phyloP scores from a whole-genome alignment of 2,329 filamentous ascomycete species.

The Fusarium armeniacum region DNA sequence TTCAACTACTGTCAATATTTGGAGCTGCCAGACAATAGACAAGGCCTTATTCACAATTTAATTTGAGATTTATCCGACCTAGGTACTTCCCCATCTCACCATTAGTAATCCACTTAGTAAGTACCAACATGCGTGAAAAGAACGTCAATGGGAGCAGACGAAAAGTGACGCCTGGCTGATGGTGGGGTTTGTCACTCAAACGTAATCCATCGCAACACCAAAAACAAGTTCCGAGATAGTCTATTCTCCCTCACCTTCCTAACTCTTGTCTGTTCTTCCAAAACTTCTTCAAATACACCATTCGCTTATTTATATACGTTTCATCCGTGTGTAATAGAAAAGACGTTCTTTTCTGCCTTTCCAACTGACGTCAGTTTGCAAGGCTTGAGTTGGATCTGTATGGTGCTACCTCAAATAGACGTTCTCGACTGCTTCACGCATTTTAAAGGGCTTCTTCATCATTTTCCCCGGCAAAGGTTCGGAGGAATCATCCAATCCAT shows the following conservation, averaged over 20 bases:
- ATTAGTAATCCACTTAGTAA: constrained; percentile 2
- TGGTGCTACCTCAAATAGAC: constrained; percentile 9
- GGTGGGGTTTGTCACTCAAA: constrained; percentile 38
- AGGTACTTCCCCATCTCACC: not conserved
- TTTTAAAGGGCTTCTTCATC: not conserved
- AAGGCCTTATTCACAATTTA: not conserved
- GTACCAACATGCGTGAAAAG: not conserved
- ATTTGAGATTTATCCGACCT: not conserved
- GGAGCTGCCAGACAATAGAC: not conserved
- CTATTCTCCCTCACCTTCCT: constrained; percentile 1
- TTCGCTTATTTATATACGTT: not conserved
- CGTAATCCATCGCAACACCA: constrained; percentile 44
- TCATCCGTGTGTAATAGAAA: not conserved
- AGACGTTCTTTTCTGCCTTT: not conserved
- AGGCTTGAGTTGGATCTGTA: constrained; percentile 10
- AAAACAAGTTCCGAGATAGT: constrained; percentile 28
- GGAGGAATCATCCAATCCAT: not conserved
- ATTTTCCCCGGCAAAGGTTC: not conserved
- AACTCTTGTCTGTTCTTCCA: not conserved
- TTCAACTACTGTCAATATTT: not conserved
- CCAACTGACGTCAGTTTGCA: constrained; percentile 1
- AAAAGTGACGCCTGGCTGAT: constrained; percentile 16
- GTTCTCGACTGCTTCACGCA: not conserved
- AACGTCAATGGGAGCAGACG: constrained; percentile 4
- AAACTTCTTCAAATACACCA: not conserved